Conservation (phyloP, 352 stramenopile species). For the Globisporangium sylvaticum region DNA sequence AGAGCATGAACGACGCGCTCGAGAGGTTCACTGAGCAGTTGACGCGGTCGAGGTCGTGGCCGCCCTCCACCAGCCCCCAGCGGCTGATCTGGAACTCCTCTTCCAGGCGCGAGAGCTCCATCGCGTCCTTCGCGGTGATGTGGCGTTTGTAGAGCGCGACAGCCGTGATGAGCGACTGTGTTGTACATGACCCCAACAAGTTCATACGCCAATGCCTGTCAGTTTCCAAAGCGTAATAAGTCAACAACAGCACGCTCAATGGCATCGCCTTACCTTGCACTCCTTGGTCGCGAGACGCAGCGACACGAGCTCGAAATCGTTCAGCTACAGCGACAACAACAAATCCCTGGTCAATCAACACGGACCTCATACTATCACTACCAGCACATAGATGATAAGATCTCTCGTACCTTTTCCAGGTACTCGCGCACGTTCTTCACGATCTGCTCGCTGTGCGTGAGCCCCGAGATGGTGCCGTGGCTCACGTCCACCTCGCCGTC, state of each 20-base stretch:
- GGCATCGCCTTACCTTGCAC: conserved; percentile 56
- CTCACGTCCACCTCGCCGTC: conserved; percentile 78
- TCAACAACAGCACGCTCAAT: background rate
- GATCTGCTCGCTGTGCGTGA: conserved; percentile 59
- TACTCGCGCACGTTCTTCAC: conserved; percentile 57
- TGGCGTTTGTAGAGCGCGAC: conserved; percentile 81
- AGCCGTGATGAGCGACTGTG: conserved; percentile 76
- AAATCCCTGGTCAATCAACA: conserved; percentile 6
- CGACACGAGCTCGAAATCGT: conserved; percentile 71
- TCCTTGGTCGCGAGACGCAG: conserved; percentile 78
- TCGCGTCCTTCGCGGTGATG: conserved; percentile 82
- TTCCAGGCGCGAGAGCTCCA: conserved; percentile 78
- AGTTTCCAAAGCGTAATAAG: too few relatives aligned
- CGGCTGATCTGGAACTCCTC: conserved; percentile 88
- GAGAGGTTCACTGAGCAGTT: conserved; percentile 82
- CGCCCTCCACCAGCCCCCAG: conserved; percentile 86
- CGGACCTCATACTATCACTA: background rate
- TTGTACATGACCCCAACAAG: too few relatives aligned
- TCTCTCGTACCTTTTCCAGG: conserved; percentile 43
- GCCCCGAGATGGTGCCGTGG: conserved; percentile 65
- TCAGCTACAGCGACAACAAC: conserved; percentile 30
- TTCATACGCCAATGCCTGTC: too few relatives aligned
- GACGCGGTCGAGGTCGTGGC: conserved; percentile 86
- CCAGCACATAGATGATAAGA: background rate
- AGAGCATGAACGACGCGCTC: conserved; percentile 83